Percentiles rank a stretch among this genome's conserved stretches.
phyloP scores from a whole-genome alignment of 805 yeast species.

The Kregervanrija delftensis region DNA sequence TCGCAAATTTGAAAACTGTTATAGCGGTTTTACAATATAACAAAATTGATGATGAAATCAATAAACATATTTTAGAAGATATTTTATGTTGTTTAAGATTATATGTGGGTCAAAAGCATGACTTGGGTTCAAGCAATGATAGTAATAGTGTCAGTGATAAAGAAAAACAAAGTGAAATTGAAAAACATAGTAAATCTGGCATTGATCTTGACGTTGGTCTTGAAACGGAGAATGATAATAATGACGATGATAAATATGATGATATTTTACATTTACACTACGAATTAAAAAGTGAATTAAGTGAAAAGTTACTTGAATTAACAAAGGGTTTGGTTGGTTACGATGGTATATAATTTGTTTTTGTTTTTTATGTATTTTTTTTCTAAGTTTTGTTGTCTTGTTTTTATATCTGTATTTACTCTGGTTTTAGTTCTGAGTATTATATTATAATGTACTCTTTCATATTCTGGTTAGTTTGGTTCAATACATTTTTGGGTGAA shows the following conservation, averaged over 20 bases:
- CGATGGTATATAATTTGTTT: not conserved
- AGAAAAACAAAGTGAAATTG: too few species aligned
- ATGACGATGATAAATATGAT: slow-evolving; percentile 9
- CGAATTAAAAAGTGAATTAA: slow-evolving; percentile 24
- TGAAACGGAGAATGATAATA: not conserved
- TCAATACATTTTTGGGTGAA: too few species aligned
- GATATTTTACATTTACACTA: slow-evolving; percentile 21
- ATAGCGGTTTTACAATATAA: slow-evolving; percentile 16
- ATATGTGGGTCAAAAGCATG: slow-evolving; percentile 7
- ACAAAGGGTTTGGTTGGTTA: slow-evolving; percentile 27
- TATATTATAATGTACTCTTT: not conserved
- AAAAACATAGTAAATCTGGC: too few species aligned
- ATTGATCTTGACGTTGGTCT: not conserved
- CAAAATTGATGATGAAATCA: slow-evolving; percentile 1
- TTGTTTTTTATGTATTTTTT: not conserved
- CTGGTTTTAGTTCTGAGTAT: not conserved
- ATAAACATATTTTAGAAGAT: slow-evolving; percentile 4
- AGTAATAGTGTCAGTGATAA: not conserved
- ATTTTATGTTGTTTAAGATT: slow-evolving; percentile 8
- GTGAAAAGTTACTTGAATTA: slow-evolving; percentile 22
- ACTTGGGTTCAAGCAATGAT: not conserved
- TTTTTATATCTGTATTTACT: not conserved
- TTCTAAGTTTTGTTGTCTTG: not conserved
- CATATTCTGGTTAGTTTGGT: not conserved
- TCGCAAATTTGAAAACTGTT: slow-evolving; percentile 21